These are phyloP conservation scores for Gonapodya prolifera DNA, from an alignment of 192 early-diverging fungal species.

Conservation along the genomic window DNA sequence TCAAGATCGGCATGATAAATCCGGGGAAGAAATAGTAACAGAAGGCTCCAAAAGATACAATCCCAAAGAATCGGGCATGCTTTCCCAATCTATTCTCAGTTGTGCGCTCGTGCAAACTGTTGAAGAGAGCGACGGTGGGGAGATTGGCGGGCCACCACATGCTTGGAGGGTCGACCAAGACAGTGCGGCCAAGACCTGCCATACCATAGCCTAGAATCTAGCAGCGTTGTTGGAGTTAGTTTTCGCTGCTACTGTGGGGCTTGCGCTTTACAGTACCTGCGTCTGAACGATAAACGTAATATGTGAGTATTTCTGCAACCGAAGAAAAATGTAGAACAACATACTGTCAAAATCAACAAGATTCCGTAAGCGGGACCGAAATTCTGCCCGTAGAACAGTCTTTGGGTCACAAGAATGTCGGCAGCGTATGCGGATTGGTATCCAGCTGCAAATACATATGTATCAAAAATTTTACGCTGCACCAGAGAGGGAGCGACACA, in stretches of 20 bases:
- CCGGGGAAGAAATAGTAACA: conserved; percentile 48
- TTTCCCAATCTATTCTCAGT: conserved; percentile 15
- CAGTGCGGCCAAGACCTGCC: conserved; percentile 59
- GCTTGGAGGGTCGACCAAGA: conserved; percentile 69
- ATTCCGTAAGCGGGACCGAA: conserved; percentile 51
- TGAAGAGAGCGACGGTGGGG: conserved; percentile 62
- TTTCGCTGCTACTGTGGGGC: not conserved
- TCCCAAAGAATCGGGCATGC: conserved; percentile 40
- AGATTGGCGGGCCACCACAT: conserved; percentile 85
- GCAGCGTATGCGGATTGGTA: conserved; percentile 30
- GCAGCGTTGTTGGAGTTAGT: conserved; percentile 10
- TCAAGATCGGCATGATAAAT: conserved; percentile 31
- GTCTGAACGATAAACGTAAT: no score
- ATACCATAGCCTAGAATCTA: conserved; percentile 45
- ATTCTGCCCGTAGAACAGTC: conserved; percentile 51
- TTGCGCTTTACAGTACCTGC: no score
- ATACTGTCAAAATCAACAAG: conserved; percentile 44
- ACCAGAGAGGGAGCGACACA: no score
- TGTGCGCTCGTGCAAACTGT: conserved; percentile 53
- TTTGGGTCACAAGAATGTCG: conserved; percentile 58
- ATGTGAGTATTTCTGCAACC: no score
- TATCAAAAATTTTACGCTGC: no score
- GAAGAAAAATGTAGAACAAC: no score
- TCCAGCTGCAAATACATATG: no score
- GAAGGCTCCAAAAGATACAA: conserved; percentile 33